A percentile compares a stretch with the other conserved stretches of the same genome.
These are phyloP conservation scores for Entomortierella chlamydospora DNA, from an alignment of 192 early-diverging fungal species.

Conservation along the genomic window DNA sequence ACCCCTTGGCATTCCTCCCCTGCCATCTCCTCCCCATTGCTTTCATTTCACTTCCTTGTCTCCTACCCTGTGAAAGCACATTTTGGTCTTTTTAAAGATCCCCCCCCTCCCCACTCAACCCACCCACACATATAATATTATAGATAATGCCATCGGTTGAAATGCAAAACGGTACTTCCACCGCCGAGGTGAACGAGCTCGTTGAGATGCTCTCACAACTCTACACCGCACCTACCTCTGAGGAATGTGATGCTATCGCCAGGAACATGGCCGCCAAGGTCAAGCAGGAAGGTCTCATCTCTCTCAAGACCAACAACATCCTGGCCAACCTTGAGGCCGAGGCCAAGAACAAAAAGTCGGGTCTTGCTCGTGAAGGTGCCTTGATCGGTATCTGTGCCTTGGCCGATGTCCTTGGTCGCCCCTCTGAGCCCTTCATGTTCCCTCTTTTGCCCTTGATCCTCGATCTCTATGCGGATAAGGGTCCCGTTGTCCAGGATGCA, in stretches of 20 bases:
- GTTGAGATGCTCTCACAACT: conserved; percentile 44
- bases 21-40: background rate
- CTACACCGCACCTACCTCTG: conserved; percentile 51
- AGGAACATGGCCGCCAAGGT: conserved; percentile 65
- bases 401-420: conserved; percentile 65
- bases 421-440: conserved; percentile 74
- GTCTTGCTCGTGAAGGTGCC: conserved; percentile 72
- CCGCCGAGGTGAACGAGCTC: conserved; percentile 40
- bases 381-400: conserved; percentile 69
- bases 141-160: conserved; percentile 42
- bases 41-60: background rate
- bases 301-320: conserved; percentile 69
- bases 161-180: conserved; percentile 16
- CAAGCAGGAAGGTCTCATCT: conserved; percentile 64
- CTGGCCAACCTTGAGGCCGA: conserved; percentile 67
- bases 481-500: conserved; percentile 57
- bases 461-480: conserved; percentile 69
- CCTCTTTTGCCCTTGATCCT: conserved; percentile 69
- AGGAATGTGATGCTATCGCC: conserved; percentile 65
- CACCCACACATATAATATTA: background rate
- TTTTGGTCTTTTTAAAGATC: background rate
- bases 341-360: conserved; percentile 75
- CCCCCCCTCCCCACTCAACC: conserved; percentile 21
- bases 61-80: background rate
- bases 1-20: background rate